Evolutionary conservation across 257 asterid species (phyloP), one percentile per base, ranked within the genome.

Genomic region (Capsicum rhomboideum): DNA sequence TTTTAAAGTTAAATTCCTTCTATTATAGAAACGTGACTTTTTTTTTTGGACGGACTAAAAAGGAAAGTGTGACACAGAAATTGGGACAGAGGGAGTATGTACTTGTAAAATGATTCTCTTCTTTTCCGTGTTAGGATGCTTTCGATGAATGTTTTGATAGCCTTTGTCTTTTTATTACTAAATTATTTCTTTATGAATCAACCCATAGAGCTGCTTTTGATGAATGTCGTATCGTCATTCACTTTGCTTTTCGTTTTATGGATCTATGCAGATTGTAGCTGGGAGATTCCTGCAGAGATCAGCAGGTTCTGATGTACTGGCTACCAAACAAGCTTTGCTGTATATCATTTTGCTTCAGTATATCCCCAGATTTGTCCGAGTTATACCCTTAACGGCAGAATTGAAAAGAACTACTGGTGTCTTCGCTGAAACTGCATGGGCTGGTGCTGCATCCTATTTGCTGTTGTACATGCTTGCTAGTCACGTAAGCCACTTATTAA

Each of bases 341-440:
- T 49, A 92, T 56, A 90, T 94, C 53, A 97, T 96, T 21, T 91
- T 94, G 83, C 85, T 92, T 74, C 99, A 96, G 83, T 93, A 94
- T 87, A 88, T 94, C 58, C 98, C 98, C 2, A 89, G 99, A 85
- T 96, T 96, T 78, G 31, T 88, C 83, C 91, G 98, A 67, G 87
- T 96, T 85, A 29, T 94, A 50, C 99, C 99, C 67, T 91, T 96
- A 58, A 89, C 86, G 86, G 92, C 99, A 5, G 98, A 96, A 89
- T 80, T 96, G 90, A 96, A 95, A 90, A 96, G 95, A 88, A 90
- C 97, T 63, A 94, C 97, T 0, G 99, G 99, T 23, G 98, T 91
- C 63, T 96, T 96, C 54, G 99, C 98, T n/a, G 99, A 96, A 89
- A 91, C 97, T 21, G 99, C 99, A 52, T 94, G 98, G 99, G 98